Base-by-base conservation (phyloP, 768 basidiomycete species). In the Podaxis carcinomalis region DNA sequence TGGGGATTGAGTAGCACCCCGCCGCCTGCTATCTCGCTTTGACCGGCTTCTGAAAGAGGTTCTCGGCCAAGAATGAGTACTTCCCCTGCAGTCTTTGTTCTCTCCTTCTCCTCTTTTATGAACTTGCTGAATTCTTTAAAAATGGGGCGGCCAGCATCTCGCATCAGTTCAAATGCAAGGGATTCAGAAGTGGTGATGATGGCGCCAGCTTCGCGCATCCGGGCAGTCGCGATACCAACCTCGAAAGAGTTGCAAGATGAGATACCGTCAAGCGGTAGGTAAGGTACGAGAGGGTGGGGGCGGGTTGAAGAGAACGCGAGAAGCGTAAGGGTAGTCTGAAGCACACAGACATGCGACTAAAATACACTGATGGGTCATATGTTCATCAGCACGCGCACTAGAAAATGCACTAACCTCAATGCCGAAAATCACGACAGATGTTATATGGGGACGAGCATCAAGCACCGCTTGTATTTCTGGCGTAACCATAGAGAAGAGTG, bases 271-370 rank as follows among this genome's bases (percentile, higher is more conserved):
- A 23, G 93, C 75, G 40, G 95, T 80, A 70, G 90, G 84, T 5
- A 90, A 85, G 7, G 68, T 68, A 60, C 75, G 73, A 59, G 37
- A 25, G 59, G 51, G 21, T 59, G 51, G 3, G 28, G 19, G 5
- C 59, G 59, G n/a, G n/a, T 53, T 21, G 61, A 79, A 70, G 47
- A 77, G 68, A 68, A 66, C 3, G 68, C 60, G 2, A 89, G 71
- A 11, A 96, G 80, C 62, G 89, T 87, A 16, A 95, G 75, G 0
- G 88, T 80, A 0, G 93, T 91, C 72, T 96, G 94, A 5, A 94
- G 80, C 7, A 96, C 85, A 68, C 95, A 97, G 62, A 97, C 85
- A 67, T 96, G 95, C 14, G 90, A 83, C 93, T 95, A 32, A 50
- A 59, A 44, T n/a, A 14, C 11, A 64, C n/a, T 35, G 23, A 57